phyloP scores from a whole-genome alignment of 352 stramenopile genomes.

The Phytophthora tentaculata region DNA sequence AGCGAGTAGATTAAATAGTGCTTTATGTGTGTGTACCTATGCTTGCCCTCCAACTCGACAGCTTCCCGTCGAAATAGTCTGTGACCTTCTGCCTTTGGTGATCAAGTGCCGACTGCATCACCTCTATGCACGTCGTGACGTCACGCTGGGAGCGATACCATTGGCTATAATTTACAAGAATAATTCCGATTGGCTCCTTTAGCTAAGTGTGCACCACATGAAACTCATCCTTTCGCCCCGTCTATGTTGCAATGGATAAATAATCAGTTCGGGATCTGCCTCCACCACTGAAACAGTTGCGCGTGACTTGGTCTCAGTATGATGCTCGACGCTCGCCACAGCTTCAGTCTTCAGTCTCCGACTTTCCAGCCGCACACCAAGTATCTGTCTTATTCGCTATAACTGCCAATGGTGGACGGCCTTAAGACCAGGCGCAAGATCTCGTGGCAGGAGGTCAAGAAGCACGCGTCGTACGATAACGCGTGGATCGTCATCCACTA shows the following conservation, averaged over 20 bases:
- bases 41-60: not conserved
- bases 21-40: not conserved
- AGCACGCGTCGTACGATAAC: conserved; percentile 77
- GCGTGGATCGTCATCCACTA: conserved; percentile 92
- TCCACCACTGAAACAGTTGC: conserved; percentile 34
- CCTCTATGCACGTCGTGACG: conserved; percentile 28
- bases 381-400: conserved; percentile 3
- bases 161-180: conserved; percentile 9
- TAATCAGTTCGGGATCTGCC: conserved; percentile 28
- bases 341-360: conserved; percentile 35
- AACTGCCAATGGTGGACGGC: conserved; percentile 63
- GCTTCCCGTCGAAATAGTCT: not conserved
- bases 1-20: not conserved
- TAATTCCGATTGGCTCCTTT: conserved; percentile 8
- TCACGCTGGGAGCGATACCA: conserved; percentile 4
- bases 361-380: conserved; percentile 27
- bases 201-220: conserved; percentile 7
- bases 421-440: conserved; percentile 69
- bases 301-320: conserved; percentile 9
- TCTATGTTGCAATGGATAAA: conserved; percentile 12
- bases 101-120: conserved; percentile 8
- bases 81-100: not conserved
- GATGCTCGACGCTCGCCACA: conserved; percentile 13
- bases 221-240: conserved; percentile 3
- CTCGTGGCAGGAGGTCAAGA: conserved; percentile 76